Evolutionary conservation across 1,139 yeast genomes (phyloP).

Genomic region (Pichia sp.): DNA sequence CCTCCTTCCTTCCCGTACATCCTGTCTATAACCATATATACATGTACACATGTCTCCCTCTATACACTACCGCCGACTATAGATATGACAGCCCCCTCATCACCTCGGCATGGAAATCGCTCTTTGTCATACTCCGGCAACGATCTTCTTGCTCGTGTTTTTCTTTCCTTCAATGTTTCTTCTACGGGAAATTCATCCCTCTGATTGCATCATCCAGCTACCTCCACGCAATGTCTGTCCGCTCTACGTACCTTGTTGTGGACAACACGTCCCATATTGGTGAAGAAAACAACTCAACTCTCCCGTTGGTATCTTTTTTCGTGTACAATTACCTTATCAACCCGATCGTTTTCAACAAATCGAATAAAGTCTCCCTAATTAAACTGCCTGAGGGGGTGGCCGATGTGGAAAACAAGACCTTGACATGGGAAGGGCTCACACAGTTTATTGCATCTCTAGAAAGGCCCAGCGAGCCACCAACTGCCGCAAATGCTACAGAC

Average conservation of each 20-base stretch:
- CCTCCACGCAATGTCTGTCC: conserved; percentile 6
- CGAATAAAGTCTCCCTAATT: conserved; percentile 11
- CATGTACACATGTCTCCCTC: not conserved
- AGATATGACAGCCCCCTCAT: not conserved
- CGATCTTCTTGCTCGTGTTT: no score
- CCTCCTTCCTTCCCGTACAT: not conserved
- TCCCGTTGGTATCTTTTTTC: conserved; percentile 4
- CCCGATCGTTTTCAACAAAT: conserved; percentile 10
- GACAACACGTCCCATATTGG: conserved; percentile 4
- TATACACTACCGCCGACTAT: not conserved
- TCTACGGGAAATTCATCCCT: not conserved
- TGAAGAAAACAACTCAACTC: not conserved
- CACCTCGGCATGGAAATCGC: no score
- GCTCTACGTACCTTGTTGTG: conserved; percentile 11
- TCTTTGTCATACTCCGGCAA: no score
- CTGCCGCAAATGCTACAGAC: not conserved
- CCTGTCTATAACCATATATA: not conserved
- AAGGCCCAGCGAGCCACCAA: not conserved
- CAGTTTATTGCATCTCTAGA: conserved; percentile 1
- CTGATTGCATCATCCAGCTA: no score
- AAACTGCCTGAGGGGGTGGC: conserved; percentile 3
- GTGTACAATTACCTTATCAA: conserved; percentile 14
- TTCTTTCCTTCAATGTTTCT: not conserved
- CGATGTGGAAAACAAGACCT: conserved; percentile 1
- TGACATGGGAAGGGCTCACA: conserved; percentile 7